Evolutionary conservation across 768 basidiomycete genomes (phyloP).

Genomic region (Mrakia hoshinonis): DNA sequence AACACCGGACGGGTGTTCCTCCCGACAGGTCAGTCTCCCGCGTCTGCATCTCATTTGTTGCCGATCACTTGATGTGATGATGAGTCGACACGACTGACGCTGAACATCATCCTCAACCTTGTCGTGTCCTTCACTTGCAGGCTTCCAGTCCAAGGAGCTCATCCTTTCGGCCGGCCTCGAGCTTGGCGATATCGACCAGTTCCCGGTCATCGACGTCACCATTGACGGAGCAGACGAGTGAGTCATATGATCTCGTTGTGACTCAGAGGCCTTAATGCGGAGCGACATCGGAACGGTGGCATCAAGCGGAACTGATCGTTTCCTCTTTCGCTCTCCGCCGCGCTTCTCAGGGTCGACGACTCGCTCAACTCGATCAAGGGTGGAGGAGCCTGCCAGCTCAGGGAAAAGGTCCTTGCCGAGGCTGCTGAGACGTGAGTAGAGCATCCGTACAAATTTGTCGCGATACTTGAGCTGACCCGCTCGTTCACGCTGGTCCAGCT

Average conservation of each 20-base stretch:
- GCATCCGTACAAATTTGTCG: conserved; percentile 15
- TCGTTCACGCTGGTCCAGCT: conserved; percentile 45
- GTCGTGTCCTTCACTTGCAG: conserved; percentile 37
- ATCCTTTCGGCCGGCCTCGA: conserved; percentile 69
- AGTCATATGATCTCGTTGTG: conserved; percentile 35
- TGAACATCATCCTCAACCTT: background rate
- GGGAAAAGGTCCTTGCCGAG: conserved; percentile 96
- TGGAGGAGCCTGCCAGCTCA: conserved; percentile 58
- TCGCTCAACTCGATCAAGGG: conserved; percentile 91
- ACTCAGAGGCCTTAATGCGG: background rate
- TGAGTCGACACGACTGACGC: too few species aligned
- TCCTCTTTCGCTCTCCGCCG: background rate
- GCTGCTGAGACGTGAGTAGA: conserved; percentile 67
- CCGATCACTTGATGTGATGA: too few species aligned
- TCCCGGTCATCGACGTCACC: conserved; percentile 84
- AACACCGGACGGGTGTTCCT: conserved; percentile 81
- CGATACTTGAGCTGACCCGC: background rate
- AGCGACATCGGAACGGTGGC: too few species aligned
- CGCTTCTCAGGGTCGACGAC: conserved; percentile 62
- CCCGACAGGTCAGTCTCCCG: conserved; percentile 58
- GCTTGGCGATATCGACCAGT: conserved; percentile 83
- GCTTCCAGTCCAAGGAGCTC: conserved; percentile 93
- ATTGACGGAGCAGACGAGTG: conserved; percentile 97
- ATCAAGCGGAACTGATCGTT: background rate
- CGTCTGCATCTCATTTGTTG: background rate